Conservation (phyloP, 306 rosid genomes). For the Acmispon strigosus region DNA sequence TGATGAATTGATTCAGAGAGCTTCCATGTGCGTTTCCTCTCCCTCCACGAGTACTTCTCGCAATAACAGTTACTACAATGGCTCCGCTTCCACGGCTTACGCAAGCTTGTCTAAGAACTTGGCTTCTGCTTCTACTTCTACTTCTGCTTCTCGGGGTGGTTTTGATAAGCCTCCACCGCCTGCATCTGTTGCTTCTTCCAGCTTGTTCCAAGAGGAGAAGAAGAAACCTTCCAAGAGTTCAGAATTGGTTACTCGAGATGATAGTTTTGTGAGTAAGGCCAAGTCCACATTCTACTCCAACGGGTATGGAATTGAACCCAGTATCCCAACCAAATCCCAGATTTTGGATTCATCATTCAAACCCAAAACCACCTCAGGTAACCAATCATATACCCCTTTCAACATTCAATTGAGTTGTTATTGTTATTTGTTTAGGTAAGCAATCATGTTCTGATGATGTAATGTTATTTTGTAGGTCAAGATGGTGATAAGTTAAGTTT, state of each 20-base stretch:
- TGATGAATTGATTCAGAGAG: slow-evolving; percentile 75
- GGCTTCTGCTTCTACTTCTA: slow-evolving; percentile 31
- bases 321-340: slow-evolving; percentile 37
- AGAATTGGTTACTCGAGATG: slow-evolving; percentile 55
- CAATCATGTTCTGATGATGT: slow-evolving; percentile 17
- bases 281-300: slow-evolving; percentile 43
- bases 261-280: slow-evolving; percentile 53
- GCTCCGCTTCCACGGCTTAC: slow-evolving; percentile 24
- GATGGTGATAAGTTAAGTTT: slow-evolving; percentile 74
- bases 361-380: slow-evolving; percentile 36
- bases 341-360: slow-evolving; percentile 59
- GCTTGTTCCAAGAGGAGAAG: slow-evolving; percentile 20
- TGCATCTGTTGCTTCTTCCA: slow-evolving; percentile 23
- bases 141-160: slow-evolving; percentile 5
- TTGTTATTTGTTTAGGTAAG: not conserved
- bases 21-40: slow-evolving; percentile 59
- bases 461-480: slow-evolving; percentile 48
- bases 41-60: slow-evolving; percentile 2
- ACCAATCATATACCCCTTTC: not conserved
- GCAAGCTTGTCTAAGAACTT: not conserved
- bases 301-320: slow-evolving; percentile 45
- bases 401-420: not conserved
- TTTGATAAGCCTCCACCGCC: slow-evolving; percentile 16
- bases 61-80: slow-evolving; percentile 8
- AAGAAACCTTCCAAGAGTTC: slow-evolving; percentile 21